Evolutionary conservation across 73 alveolate species (phyloP), one percentile per base, ranked within the genome.

Genomic region (Paramecium pentaurelia): DNA sequence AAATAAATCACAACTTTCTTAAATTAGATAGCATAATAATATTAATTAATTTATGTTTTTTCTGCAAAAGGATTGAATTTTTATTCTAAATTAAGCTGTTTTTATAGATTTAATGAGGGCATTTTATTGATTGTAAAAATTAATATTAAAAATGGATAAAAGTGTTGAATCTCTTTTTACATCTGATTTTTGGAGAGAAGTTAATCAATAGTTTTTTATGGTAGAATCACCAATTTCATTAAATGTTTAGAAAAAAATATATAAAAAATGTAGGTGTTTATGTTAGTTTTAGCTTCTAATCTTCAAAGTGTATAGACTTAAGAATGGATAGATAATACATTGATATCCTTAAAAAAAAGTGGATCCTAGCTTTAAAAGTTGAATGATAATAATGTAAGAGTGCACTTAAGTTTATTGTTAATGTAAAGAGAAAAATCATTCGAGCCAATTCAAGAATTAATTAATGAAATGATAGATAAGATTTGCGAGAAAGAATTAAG

Each of bases 91-190:
- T 54, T 1, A 54, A 14, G 70, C 36, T 54, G 70, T 0, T 54
- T 54, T 54, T 54, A 54, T 18, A n/a, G 70, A 54, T 54, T 54
- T 54, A 18, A 54, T 54, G 70, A 54, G 70, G 32, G 70, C 30
- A 54, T 54, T 54, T 45, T 54, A 54, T 54, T 54, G 20, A 54
- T 54, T 54, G 70, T 3, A 54, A 64, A 64, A 64, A 64, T 64
- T 64, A 64, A 64, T 73, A 73, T 73, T 73, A 73, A 73, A 73
- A 73, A 73, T 73, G 87, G 87, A 32, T 73, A 73, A 73, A 73
- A 73, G 68, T 73, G 87, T 73, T 73, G 87, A 73, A 44, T 36
- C 59, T 38, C 87, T 20, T 30, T 73, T 73, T 44, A 73, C 87
- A 6, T 73, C 87, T 4, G 87, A 73, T 8, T 73, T 37, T 38